Evolutionary conservation across 2,329 filamentous ascomycete genomes (phyloP).

Genomic region (Ophiocordyceps camponoti-rufipedis): DNA sequence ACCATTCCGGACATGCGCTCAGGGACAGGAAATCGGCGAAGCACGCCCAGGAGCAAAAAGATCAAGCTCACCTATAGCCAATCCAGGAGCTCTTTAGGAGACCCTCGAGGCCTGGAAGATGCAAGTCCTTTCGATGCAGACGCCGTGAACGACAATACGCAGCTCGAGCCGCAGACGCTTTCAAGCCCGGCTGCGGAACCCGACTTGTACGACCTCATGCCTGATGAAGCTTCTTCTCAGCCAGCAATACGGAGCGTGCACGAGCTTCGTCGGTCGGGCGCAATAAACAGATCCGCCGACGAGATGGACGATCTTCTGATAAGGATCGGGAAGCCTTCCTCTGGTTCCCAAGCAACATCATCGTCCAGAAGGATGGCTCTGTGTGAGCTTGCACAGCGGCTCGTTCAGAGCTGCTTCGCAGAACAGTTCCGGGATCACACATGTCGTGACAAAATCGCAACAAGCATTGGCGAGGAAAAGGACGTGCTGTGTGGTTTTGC

Average conservation of each 20-base stretch:
- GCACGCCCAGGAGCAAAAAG: slow-evolving; percentile 11
- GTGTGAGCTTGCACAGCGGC: slow-evolving; percentile 39
- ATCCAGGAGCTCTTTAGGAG: slow-evolving; percentile 11
- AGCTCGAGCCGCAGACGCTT: slow-evolving; percentile 6
- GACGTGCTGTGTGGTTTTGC: slow-evolving; percentile 46
- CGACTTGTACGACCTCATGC: slow-evolving; percentile 12
- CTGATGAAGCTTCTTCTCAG: slow-evolving; percentile 22
- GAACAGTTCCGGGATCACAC: slow-evolving; percentile 58
- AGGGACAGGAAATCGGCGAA: slow-evolving; percentile 6
- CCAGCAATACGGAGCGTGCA: slow-evolving; percentile 44
- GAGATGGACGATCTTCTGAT: slow-evolving; percentile 47
- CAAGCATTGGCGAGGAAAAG: slow-evolving; percentile 36
- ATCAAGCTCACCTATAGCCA: slow-evolving; percentile 18
- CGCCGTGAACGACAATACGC: slow-evolving; percentile 5
- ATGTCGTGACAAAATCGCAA: slow-evolving; percentile 50
- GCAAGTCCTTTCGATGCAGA: background rate
- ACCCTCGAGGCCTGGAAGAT: slow-evolving; percentile 9
- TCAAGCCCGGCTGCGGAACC: slow-evolving; percentile 8
- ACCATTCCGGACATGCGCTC: background rate
- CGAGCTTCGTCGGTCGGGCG: slow-evolving; percentile 46
- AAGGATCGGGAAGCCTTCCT: slow-evolving; percentile 33
- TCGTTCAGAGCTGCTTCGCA: slow-evolving; percentile 43
- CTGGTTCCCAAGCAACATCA: slow-evolving; percentile 24
- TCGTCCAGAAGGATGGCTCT: slow-evolving; percentile 32
- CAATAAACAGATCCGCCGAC: slow-evolving; percentile 46